Evolutionary conservation across 1,284 basidiomycete species (phyloP), one percentile per base, ranked within the genome.

Genomic region (Laetiporus sulphureus): DNA sequence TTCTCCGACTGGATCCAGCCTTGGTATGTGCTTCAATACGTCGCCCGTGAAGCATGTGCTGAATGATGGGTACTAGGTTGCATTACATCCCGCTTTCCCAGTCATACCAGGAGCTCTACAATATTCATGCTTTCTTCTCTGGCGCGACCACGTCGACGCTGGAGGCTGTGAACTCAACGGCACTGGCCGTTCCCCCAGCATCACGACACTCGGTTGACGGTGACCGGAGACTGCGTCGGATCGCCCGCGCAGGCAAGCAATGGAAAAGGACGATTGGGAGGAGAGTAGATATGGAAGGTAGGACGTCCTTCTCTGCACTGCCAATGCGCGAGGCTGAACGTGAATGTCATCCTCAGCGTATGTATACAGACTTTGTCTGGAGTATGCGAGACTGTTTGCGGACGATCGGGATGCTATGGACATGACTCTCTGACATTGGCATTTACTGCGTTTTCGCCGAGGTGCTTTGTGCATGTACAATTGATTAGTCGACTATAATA

Each of bases 1-100:
- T 93, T 81, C 64, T 81, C 79, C 1, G 84, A 83, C 51, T 89
- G 87, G 88, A 74, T 89, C 35, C 75, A 88, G 50, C 86, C 86
- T 35, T 90, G 87, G 88, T 88, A 54, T 32, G 79, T 67, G 31
- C 44, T 5, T 32, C 36, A 22, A 24, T 22, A 8, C 21, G 25
- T 18, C 27, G 25, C 41, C 22, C 41, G 30, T 31, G 12, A 12
- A 15, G 21, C 33, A 48, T 40, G 40, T 46, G 19, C 13, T 27
- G 13, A 27, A 27, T 27, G 25, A 27, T 13, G 25, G 25, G 13
- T 13, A 13, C 8, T 13, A 94, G 90, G 92, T 72, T 96, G 32
- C 93, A 97, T 64, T 96, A 82, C 61, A 91, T 97, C 47, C 93
- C 93, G 0, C 65, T 96, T 24, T 91, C 91, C 0, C 72, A 85